Base-by-base conservation (phyloP, 2,329 filamentous ascomycete genomes). In the Cladosporium sp. region DNA sequence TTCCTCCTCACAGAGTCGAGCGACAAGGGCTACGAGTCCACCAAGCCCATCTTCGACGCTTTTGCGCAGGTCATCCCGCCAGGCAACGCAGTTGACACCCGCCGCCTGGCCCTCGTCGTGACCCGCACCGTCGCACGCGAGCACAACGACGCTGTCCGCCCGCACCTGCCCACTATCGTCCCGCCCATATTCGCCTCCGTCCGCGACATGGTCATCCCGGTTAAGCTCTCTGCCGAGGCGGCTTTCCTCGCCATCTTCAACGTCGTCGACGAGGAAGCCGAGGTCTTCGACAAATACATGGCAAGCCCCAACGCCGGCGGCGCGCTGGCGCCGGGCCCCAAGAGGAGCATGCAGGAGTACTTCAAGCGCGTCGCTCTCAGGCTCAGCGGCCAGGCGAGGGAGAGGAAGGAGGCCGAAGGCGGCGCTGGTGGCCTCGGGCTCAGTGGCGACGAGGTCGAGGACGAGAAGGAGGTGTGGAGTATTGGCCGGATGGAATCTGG, bases 381-480 rank as follows among this genome's bases (percentile, higher is more conserved):
- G 61, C 73, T 97, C 16, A 92, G 87, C n/a, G 81, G 77, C 14
- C 93, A 97, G 69, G 90, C 88, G 1, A 81, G 89, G 57, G 93
- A 98, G 74, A 81, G 93, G 62, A 87, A 83, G 65, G 91, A 95
- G 61, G 93, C 93, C 0, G 91, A 96, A 68, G 92, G 91, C 56
- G 93, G 92, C 7, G 81, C 85, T 54, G 91, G 91, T 43, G 89
- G 90, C 0, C 68, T 97, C 46, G 91, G 91, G 0, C 69, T 98
- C 63, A 87, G 86, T 33, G 90, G 88, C 66, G 93, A 98, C 69
- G 93, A 98, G 74, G 75, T 83, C 32, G 93, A 98, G 66, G 93
- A 98, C 72, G 89, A 96, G 75, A 86, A 83, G 70, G 93, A 98
- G 75, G 84, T 98, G 57, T 95, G 90, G 91, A 93, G 88, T 68